Evolutionary conservation across 129 eudicot species (phyloP).

Genomic region (sunflower (Helianthus annuus)): DNA sequence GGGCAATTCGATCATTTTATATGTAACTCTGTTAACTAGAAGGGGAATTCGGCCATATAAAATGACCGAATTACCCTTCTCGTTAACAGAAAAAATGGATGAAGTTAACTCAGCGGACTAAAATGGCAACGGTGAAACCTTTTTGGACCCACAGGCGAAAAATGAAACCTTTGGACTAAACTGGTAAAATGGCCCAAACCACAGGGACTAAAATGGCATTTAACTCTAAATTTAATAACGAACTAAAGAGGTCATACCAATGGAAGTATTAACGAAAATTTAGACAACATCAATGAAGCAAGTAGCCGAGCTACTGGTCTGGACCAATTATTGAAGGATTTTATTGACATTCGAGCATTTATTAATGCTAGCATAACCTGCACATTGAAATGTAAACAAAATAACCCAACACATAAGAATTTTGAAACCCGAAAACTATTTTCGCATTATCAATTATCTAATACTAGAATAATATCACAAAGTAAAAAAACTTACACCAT

Average conservation of each 20-base stretch:
- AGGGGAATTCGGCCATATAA: too few species aligned
- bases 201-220: too few species aligned
- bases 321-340: constrained; percentile 73
- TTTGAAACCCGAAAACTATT: background rate
- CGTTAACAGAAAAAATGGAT: too few species aligned
- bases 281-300: constrained; percentile 70
- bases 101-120: too few species aligned
- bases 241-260: constrained; percentile 54
- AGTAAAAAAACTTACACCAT: constrained; percentile 53
- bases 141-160: too few species aligned
- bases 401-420: background rate
- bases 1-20: too few species aligned
- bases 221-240: background rate
- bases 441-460: background rate
- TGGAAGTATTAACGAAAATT: constrained; percentile 80
- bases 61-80: too few species aligned
- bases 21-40: too few species aligned
- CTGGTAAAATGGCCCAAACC: too few species aligned
- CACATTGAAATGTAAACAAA: constrained; percentile 8
- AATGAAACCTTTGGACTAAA: too few species aligned
- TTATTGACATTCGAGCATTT: constrained; percentile 84
- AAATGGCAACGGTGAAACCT: too few species aligned
- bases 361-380: constrained; percentile 68
- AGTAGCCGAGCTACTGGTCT: constrained; percentile 52
- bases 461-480: background rate